A percentile compares a stretch with the other conserved stretches of the same genome.
Conservation (phyloP, 441 rosid genomes). For the Dalechampia spathulata region DNA sequence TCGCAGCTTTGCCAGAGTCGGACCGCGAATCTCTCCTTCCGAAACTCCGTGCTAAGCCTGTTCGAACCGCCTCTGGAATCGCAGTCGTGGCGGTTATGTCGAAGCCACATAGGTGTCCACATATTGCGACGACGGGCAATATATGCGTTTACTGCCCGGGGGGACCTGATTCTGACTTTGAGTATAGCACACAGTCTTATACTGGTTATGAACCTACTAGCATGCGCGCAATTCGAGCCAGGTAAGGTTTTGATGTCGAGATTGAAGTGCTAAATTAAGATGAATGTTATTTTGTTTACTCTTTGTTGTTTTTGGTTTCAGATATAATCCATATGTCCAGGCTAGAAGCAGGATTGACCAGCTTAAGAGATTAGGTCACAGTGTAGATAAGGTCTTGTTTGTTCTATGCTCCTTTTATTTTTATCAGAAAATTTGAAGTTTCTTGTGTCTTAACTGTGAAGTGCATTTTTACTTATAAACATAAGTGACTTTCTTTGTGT, state of each 20-base stretch:
- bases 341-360: slow-evolving; percentile 98
- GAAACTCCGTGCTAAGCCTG: slow-evolving; percentile 94
- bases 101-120: slow-evolving; percentile 97
- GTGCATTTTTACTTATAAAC: too few species aligned
- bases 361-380: slow-evolving; percentile 96
- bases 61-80: slow-evolving; percentile 93
- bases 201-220: slow-evolving; percentile 99
- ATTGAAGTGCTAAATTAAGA: not conserved
- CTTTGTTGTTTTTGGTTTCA: slow-evolving; percentile 21
- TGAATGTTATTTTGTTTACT: not conserved
- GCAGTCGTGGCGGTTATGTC: slow-evolving; percentile 99
- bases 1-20: slow-evolving; percentile 89
- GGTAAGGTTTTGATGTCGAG: slow-evolving; percentile 33
- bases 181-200: slow-evolving; percentile 97
- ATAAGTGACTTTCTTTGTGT: slow-evolving; percentile 8
- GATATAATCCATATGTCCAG: slow-evolving; percentile 96
- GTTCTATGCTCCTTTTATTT: not conserved
- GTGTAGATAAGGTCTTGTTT: slow-evolving; percentile 82
- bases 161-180: slow-evolving; percentile 98
- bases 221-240: slow-evolving; percentile 98
- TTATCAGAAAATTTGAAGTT: not conserved
- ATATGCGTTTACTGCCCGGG: slow-evolving; percentile 98
- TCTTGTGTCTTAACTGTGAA: not conserved
- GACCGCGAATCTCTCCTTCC: slow-evolving; percentile 89
- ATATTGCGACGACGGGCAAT: slow-evolving; percentile 97